phyloP scores from a whole-genome alignment of 805 yeast species.

The Hemisphaericaspora nanyangensis region DNA sequence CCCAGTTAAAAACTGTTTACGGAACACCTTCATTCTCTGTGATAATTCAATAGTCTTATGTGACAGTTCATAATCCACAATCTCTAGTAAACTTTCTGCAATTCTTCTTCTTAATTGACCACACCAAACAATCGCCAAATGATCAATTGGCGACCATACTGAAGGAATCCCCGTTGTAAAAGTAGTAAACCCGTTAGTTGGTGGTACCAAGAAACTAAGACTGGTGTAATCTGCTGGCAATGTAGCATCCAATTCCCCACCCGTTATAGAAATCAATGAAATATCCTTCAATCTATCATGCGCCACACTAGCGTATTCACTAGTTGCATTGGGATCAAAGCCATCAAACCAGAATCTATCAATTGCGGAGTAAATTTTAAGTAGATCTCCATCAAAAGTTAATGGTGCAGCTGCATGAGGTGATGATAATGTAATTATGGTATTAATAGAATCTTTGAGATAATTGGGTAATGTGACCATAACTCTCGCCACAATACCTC shows the following conservation, averaged over 20 bases:
- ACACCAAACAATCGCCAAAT: slow-evolving; percentile 95
- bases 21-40: slow-evolving; percentile 57
- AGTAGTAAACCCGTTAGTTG: slow-evolving; percentile 73
- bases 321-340: slow-evolving; percentile 18
- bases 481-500: slow-evolving; percentile 89
- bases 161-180: slow-evolving; percentile 82
- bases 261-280: slow-evolving; percentile 80
- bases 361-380: slow-evolving; percentile 66
- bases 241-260: slow-evolving; percentile 74
- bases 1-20: slow-evolving; percentile 47
- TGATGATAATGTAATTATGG: slow-evolving; percentile 80
- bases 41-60: slow-evolving; percentile 49
- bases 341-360: slow-evolving; percentile 81
- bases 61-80: slow-evolving; percentile 48
- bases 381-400: slow-evolving; percentile 85
- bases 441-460: slow-evolving; percentile 64
- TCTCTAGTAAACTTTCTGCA: slow-evolving; percentile 55
- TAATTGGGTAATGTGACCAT: slow-evolving; percentile 80
- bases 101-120: slow-evolving; percentile 71
- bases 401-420: slow-evolving; percentile 94
- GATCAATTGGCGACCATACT: slow-evolving; percentile 95
- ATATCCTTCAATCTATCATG: slow-evolving; percentile 49
- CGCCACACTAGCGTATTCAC: slow-evolving; percentile 30
- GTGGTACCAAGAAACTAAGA: slow-evolving; percentile 66
- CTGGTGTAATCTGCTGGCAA: slow-evolving; percentile 90